Base-by-base conservation (phyloP, 441 rosid species). In the Pelargonium fulgidum region DNA sequence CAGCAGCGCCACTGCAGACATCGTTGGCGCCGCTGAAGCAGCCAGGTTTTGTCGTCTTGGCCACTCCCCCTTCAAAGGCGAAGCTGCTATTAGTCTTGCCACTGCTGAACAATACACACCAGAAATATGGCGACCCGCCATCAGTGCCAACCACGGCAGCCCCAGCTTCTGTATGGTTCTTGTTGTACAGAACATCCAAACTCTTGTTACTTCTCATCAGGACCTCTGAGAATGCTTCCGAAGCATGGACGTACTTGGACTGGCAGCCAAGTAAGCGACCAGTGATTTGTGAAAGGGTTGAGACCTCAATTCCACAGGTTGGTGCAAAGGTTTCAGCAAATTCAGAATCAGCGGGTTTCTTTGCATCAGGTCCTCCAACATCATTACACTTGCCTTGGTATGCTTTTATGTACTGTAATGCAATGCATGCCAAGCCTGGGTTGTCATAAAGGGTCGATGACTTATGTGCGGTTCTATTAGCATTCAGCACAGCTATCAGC, bases 1-100 rank as follows among this genome's bases (percentile, higher is more conserved):
- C 64, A 72, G 61, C 64, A 36, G 86, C 80, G 14, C 82, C 65
- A 2, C 75, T 89, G 82, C 95, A 89, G 36, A 62, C 81, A 20
- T 85, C 92, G 11, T 85, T 84, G 67, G 89, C 85, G 19, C 95
- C 95, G 26, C 95, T 89, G 48, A 84, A 89, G 83, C 95, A 89
- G 0, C 95, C 92, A 0, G 89, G 85, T 65, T 54, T 77, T 39
- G 85, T 41, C 62, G 80, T 67, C 83, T 85, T 89, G 36, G 89
- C 83, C 54, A 63, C 86, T 11, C 92, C 90, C 39, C 75, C 85
- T 67, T 82, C 84, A 0, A 72, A 54, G 67, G 77, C 76, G 73
- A 84, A 87, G 83, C 95, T 86, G 44, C 83, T 73, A 62, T 85
- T 87, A 7, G 17, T 26, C 71, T 72, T 83, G 14, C 92, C 92